These are phyloP conservation scores for Russula emetica DNA, from an alignment of 768 basidiomycete species.

Conservation along the genomic window DNA sequence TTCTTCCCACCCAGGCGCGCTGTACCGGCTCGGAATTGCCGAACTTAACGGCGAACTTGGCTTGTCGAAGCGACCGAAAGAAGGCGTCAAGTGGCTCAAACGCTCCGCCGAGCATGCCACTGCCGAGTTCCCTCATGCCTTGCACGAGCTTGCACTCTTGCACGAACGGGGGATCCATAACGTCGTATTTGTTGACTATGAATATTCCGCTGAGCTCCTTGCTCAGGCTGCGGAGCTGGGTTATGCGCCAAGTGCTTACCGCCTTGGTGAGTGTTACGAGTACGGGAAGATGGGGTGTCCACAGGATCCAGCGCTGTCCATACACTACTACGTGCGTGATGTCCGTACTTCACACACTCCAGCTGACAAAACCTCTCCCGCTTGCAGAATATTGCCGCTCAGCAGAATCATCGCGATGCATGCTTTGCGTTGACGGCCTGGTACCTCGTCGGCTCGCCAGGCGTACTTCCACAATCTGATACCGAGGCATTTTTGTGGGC, in stretches of 20 bases:
- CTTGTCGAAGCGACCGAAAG: constrained; percentile 79
- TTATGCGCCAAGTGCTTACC: constrained; percentile 93
- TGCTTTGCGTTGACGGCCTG: constrained; percentile 98
- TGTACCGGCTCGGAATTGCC: constrained; percentile 94
- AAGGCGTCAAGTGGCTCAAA: constrained; percentile 99
- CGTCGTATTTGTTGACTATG: constrained; percentile 93
- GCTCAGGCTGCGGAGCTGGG: constrained; percentile 95
- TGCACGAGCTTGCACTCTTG: constrained; percentile 89
- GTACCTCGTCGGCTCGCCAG: constrained; percentile 98
- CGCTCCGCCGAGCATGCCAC: constrained; percentile 92
- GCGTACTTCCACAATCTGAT: constrained; percentile 95
- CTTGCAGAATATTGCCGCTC: constrained; percentile 89
- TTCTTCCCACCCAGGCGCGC: constrained; percentile 85
- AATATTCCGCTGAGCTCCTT: constrained; percentile 90
- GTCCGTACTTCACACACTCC: neutral
- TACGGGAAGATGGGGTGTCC: constrained; percentile 99
- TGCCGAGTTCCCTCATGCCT: constrained; percentile 92
- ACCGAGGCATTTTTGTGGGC: constrained; percentile 99
- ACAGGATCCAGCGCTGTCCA: constrained; percentile 92
- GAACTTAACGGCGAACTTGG: constrained; percentile 96
- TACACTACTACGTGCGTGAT: constrained; percentile 93
- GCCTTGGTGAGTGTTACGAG: constrained; percentile 97
- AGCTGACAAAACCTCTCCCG: neutral
- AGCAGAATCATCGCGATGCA: constrained; percentile 93
- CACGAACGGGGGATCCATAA: constrained; percentile 99